These are phyloP conservation scores for Fusarium odoratissimum DNA, from an alignment of 2,329 filamentous ascomycete species.

Conservation along the genomic window DNA sequence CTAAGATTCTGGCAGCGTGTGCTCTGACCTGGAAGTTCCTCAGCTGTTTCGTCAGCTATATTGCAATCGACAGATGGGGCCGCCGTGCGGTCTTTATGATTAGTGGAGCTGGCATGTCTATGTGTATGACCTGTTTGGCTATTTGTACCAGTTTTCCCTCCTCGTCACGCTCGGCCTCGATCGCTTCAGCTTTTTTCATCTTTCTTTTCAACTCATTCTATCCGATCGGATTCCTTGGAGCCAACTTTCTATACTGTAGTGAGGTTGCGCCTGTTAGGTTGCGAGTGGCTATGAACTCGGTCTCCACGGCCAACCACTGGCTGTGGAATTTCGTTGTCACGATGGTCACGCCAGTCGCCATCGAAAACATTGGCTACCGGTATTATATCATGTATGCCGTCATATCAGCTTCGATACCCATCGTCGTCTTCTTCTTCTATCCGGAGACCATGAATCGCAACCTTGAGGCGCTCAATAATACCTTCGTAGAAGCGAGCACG, in stretches of 20 bases:
- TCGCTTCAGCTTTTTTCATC: accelerated
- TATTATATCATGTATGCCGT: accelerated
- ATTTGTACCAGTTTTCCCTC: background rate
- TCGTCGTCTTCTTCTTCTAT: background rate
- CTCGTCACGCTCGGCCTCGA: accelerated
- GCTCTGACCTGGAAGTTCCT: background rate
- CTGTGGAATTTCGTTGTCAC: background rate
- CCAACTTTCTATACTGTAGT: too few species aligned
- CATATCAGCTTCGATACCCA: background rate
- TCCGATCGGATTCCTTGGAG: too few species aligned
- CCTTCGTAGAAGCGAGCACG: background rate
- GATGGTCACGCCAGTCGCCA: accelerated
- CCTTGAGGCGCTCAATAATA: background rate
- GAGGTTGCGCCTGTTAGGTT: background rate
- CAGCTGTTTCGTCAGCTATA: too few species aligned
- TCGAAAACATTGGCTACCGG: background rate
- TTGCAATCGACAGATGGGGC: background rate
- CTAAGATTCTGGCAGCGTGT: background rate
- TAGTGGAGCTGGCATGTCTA: background rate
- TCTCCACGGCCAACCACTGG: accelerated
- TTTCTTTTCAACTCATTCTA: background rate
- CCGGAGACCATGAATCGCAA: accelerated
- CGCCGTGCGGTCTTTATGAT: background rate
- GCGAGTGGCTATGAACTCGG: too few species aligned
- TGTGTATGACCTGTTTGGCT: background rate